phyloP scores from a whole-genome alignment of 108 stramenopile genomes.

The Skeletonema potamos region DNA sequence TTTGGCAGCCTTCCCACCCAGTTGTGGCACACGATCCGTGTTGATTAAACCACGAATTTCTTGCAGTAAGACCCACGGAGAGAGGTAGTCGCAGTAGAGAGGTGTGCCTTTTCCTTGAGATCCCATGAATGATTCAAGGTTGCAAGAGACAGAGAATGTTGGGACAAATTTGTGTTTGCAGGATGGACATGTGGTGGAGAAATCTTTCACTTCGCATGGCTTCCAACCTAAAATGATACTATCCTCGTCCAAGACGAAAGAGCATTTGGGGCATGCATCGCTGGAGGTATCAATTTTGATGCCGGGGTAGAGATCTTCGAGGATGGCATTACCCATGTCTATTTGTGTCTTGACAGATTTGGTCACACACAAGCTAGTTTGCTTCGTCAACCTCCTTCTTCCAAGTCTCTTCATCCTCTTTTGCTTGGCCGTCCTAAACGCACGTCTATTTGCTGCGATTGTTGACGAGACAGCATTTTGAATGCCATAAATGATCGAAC shows the following conservation, averaged over 20 bases:
- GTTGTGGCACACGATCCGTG: neutral
- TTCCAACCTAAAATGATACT: slow-evolving; percentile 74
- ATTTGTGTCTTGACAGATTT: slow-evolving; percentile 56
- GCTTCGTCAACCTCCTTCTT: slow-evolving; percentile 31
- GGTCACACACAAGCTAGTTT: slow-evolving; percentile 34
- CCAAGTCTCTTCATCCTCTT: slow-evolving; percentile 30
- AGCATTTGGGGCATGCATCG: slow-evolving; percentile 80
- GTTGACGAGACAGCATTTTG: slow-evolving; percentile 35
- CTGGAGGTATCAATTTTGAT: slow-evolving; percentile 66
- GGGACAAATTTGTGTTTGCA: slow-evolving; percentile 83
- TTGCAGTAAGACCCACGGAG: slow-evolving; percentile 85
- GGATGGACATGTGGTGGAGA: slow-evolving; percentile 66
- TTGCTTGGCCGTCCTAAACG: slow-evolving; percentile 20
- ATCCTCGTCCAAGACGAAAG: slow-evolving; percentile 52
- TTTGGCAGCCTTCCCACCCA: slow-evolving; percentile 31
- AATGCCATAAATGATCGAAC: slow-evolving; percentile 9
- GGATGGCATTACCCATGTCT: slow-evolving; percentile 70
- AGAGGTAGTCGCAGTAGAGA: slow-evolving; percentile 83
- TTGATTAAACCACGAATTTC: slow-evolving; percentile 62
- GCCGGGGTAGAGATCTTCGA: slow-evolving; percentile 79
- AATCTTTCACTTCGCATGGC: slow-evolving; percentile 67
- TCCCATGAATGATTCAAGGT: slow-evolving; percentile 65
- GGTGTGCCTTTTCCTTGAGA: slow-evolving; percentile 77
- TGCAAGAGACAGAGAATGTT: slow-evolving; percentile 68
- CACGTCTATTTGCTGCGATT: slow-evolving; percentile 30